phyloP scores from a whole-genome alignment of 2,329 filamentous ascomycete species.

The Boeremia lycopersici region DNA sequence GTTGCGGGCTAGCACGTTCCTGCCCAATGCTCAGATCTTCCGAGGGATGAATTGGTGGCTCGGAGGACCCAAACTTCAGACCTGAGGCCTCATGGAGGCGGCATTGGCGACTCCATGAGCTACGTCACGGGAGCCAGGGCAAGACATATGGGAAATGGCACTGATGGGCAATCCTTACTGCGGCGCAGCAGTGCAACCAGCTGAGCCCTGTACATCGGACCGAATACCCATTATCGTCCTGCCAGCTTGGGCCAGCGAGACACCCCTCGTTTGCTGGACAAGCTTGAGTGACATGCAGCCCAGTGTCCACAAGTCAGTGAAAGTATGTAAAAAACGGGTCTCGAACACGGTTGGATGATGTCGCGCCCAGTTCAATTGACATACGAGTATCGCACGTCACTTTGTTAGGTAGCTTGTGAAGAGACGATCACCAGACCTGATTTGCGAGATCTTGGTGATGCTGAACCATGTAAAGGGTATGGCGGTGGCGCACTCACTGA shows the following conservation, averaged over 20 bases:
- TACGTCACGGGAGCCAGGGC: conserved; percentile 31
- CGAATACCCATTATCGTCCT: conserved; percentile 37
- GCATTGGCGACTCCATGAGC: conserved; percentile 21
- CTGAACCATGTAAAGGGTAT: conserved; percentile 17
- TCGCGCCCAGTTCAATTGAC: conserved; percentile 18
- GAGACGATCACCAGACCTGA: conserved; percentile 20
- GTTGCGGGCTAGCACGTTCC: conserved; percentile 22
- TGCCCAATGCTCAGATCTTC: conserved; percentile 17
- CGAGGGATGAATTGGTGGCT: conserved; percentile 8
- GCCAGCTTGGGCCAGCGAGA: conserved; percentile 34
- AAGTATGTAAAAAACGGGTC: conserved; percentile 27
- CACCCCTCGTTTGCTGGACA: conserved; percentile 26
- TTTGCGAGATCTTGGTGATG: conserved; percentile 18
- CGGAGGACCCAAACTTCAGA: conserved; percentile 3
- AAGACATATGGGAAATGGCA: conserved; percentile 15
- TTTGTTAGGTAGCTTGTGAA: conserved; percentile 19
- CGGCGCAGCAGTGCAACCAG: conserved; percentile 32
- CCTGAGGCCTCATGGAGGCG: neutral
- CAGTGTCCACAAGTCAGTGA: conserved; percentile 27
- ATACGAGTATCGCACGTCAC: conserved; percentile 18
- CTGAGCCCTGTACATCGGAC: conserved; percentile 37
- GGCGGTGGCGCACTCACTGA: conserved; percentile 17
- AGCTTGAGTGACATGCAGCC: conserved; percentile 23
- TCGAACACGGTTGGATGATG: conserved; percentile 31
- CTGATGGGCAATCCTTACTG: conserved; percentile 27